Evolutionary conservation across 441 rosid genomes (phyloP), one percentile per base, ranked within the genome.

Genomic region (Euphorbia schlechtendalii): DNA sequence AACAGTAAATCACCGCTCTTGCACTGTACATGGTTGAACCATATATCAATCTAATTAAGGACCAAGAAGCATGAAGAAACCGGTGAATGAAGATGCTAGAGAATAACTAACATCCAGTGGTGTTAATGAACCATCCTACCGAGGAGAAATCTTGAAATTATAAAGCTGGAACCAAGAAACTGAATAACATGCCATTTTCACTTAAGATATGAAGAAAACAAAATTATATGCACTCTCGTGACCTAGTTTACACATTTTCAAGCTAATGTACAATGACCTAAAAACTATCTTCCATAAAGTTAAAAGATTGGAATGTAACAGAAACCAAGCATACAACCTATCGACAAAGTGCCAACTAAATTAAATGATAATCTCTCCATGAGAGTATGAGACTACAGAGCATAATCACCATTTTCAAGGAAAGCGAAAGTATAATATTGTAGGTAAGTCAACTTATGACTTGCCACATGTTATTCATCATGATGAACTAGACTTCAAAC

Each of bases 221-320:
- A 59, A 59, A 9, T 14, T 41, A 22, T 11, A 5, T 59, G 27
- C 20, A 3, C 21, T 59, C 9, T 4, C n/a, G 2, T 10, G 52
- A 30, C 13, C 45, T 36, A 36, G 8, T 59, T 59, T 20, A 38
- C n/a, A 36, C 48, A 34, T 59, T 18, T 20, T 20, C 20, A 36
- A 36, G 53, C 53, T 52, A 52, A 52, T 52, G 56, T 52, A 52
- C 56, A 52, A 52, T 10, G 27, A 60, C 20, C 18, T 38, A 41
- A 25, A 43, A 43, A 24, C 25, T 25, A 43, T 61, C 53, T 61
- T 13, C 22, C 40, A 28, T 11, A 48, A 17, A 20, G n/a, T 48
- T 62, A 56, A 46, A 48, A 62, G 25, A 61, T 5, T 9, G 15
- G 11, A 45, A 25, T 5, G 24, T 4, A 18, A 48, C 7, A 18